Percentiles rank a stretch among this genome's conserved stretches.
phyloP scores from a whole-genome alignment of 1,284 basidiomycete genomes.

The Rhodotorula sp. region DNA sequence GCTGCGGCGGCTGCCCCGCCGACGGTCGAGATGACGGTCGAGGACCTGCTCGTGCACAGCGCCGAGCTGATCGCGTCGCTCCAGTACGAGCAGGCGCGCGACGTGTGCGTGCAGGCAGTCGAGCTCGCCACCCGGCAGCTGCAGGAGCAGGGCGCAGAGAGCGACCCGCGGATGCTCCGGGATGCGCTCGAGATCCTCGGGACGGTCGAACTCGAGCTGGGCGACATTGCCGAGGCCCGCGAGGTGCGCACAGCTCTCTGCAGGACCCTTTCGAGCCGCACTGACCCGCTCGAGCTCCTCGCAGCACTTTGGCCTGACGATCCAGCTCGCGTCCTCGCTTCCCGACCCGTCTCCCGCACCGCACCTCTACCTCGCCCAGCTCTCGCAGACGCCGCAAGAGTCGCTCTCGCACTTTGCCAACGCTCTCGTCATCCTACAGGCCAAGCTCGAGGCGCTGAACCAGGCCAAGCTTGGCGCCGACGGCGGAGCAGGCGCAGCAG shows the following conservation, averaged over 20 bases:
- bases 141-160: conserved; percentile 56
- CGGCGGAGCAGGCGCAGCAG: conserved; percentile 58
- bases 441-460: conserved; percentile 58
- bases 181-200: conserved; percentile 44
- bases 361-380: conserved; percentile 86
- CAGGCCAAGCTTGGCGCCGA: conserved; percentile 43
- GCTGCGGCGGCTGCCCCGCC: conserved; percentile 13
- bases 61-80: conserved; percentile 76
- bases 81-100: conserved; percentile 76
- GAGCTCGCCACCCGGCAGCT: conserved; percentile 56
- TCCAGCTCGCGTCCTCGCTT: conserved; percentile 62
- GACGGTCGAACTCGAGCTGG: conserved; percentile 60
- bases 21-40: conserved; percentile 47
- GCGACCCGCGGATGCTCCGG: conserved; percentile 52
- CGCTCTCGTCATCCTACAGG: conserved; percentile 72
- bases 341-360: conserved; percentile 71
- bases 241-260: conserved; percentile 61
- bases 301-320: conserved; percentile 68
- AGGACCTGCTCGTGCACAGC: conserved; percentile 68
- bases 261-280: conserved; percentile 19
- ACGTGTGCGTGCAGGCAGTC: conserved; percentile 69
- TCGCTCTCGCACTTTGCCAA: conserved; percentile 79
- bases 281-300: conserved; percentile 40
- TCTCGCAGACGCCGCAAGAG: conserved; percentile 70
- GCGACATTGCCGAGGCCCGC: conserved; percentile 65